Evolutionary conservation across 179 eudicot species (phyloP), one percentile per base, ranked within the genome.

Genomic region (Silene noctiflora): DNA sequence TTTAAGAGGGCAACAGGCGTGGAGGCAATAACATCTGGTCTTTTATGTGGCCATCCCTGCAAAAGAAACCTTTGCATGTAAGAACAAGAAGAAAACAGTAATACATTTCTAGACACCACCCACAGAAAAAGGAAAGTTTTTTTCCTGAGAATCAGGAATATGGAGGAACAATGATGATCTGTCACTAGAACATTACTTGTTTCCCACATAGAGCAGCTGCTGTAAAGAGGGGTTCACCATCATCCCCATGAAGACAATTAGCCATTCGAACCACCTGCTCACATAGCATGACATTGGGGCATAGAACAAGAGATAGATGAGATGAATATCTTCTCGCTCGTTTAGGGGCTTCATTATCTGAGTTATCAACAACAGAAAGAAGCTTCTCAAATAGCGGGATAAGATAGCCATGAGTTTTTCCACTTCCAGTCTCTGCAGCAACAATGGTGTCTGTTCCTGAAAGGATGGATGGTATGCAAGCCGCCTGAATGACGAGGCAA

Each of bases 221-320:
- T 68, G 72, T 85, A 73, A 93, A 88, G 77, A 95, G 86, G 21
- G 93, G 96, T 80, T 88, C 81, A 55, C 91, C 93, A 67, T 76
- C 71, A 42, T 85, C 91, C 58, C 83, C 84, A 75, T 86, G 81
- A 2, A 95, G 82, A 79, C 83, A 74, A 72, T 89, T 90, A n/a
- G 98, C 98, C 99, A 95, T 95, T 35, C 91, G 91, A 82, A 90
- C 97, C 67, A 95, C 99, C 90, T 95, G 99, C 86, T 94, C 98
- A 70, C 98, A 91, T 24, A 93, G 83, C 97, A 95, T 93, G 82
- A 93, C 98, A 78, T 95, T 95, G 51, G 99, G 99, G 83, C 99
- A 95, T 68, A 95, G 84, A 77, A 95, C 86, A 76, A 95, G 93
- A 73, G 96, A 89, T 39, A 86, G 71, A 17, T 75, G 75, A 44